Conservation (phyloP, 192 early-diverging fungal genomes). For the Entomortierella chlamydospora region DNA sequence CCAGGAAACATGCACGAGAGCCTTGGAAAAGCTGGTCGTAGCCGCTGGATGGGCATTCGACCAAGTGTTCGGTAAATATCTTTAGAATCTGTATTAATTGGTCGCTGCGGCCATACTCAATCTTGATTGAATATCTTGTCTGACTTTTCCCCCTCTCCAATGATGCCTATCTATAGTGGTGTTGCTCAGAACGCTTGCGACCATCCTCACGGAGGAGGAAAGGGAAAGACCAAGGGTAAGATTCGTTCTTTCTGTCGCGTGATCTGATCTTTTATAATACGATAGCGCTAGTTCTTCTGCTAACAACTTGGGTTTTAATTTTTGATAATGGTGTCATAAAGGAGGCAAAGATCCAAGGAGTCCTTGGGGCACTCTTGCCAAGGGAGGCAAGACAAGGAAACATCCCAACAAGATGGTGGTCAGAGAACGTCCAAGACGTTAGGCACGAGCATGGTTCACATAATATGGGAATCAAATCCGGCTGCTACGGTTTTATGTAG, state of each 20-base stretch:
- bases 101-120: neutral
- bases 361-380: constrained; percentile 93
- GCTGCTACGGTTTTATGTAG: neutral
- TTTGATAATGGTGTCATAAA: no score
- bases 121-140: neutral
- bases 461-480: neutral
- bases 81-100: neutral
- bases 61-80: constrained; percentile 76
- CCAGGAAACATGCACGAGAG: constrained; percentile 88
- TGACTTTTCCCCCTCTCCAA: no score
- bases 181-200: constrained; percentile 94
- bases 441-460: neutral
- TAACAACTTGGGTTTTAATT: no score
- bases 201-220: constrained; percentile 98
- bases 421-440: constrained; percentile 70
- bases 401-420: constrained; percentile 77
- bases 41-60: constrained; percentile 84
- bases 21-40: constrained; percentile 91
- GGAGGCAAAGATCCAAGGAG: constrained; percentile 80
- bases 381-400: constrained; percentile 90
- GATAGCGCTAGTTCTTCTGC: neutral
- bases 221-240: constrained; percentile 92
- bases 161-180: constrained; percentile 69
- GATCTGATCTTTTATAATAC: neutral
- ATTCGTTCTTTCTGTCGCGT: constrained; percentile 3